These are phyloP conservation scores for Xylaria scruposa DNA, from an alignment of 495 filamentous ascomycete genomes.

Conservation along the genomic window DNA sequence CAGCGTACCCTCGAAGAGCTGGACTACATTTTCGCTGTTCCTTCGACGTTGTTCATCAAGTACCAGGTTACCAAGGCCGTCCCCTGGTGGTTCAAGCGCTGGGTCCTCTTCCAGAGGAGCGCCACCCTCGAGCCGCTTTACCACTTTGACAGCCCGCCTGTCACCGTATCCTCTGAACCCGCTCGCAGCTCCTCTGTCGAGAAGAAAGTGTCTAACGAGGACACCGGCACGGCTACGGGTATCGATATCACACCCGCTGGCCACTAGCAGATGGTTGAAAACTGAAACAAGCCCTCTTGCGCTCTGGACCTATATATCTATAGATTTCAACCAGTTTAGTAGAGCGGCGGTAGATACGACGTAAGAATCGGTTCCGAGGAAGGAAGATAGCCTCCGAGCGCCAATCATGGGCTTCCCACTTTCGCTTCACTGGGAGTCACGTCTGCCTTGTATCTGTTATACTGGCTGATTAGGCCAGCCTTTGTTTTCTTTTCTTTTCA, in stretches of 20 bases:
- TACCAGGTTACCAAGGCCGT: constrained; percentile 55
- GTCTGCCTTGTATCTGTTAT: neutral
- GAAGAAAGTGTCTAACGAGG: neutral
- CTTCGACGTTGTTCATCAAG: constrained; percentile 54
- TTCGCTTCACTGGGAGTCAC: neutral
- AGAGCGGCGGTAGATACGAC: neutral
- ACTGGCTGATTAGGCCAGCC: neutral
- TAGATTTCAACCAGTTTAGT: neutral
- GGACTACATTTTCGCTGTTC: constrained; percentile 63
- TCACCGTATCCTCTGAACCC: neutral
- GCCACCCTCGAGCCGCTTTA: constrained; percentile 52
- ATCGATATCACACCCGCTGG: neutral
- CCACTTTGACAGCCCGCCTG: constrained; percentile 36
- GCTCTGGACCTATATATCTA: neutral
- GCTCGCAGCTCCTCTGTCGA: constrained; percentile 14
- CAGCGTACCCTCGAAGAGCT: constrained; percentile 75
- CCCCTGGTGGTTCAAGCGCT: constrained; percentile 62
- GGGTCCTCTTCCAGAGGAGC: constrained; percentile 53
- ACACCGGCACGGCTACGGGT: constrained; percentile 5
- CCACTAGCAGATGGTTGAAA: neutral
- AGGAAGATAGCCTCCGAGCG: neutral
- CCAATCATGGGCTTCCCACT: neutral
- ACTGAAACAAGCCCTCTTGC: neutral
- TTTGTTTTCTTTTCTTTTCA: neutral
- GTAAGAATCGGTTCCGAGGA: neutral